These are phyloP conservation scores for Xylaria polymorpha DNA, from an alignment of 2,329 filamentous ascomycete species.

Conservation along the genomic window DNA sequence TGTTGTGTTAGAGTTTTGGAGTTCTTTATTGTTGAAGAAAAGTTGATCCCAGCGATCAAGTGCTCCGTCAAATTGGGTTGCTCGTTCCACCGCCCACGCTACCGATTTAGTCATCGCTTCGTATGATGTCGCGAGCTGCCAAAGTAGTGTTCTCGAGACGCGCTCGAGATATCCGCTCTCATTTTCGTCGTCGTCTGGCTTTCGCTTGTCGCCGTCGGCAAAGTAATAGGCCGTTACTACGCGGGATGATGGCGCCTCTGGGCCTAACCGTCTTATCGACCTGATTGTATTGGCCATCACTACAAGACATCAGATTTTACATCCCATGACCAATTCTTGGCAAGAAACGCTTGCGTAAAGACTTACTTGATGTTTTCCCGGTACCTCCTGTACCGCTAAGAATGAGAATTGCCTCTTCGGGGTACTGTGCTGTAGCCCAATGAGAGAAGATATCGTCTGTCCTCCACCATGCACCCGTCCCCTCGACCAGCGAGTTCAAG, in stretches of 20 bases:
- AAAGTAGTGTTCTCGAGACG: constrained; percentile 48
- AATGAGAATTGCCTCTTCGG: constrained; percentile 44
- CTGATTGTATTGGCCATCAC: constrained; percentile 50
- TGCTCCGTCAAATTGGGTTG: constrained; percentile 44
- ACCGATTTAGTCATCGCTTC: constrained; percentile 51
- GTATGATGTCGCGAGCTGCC: constrained; percentile 50
- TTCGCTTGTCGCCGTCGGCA: constrained; percentile 48
- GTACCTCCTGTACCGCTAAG: constrained; percentile 48
- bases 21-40: constrained; percentile 50
- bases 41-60: constrained; percentile 50
- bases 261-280: constrained; percentile 43
- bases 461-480: constrained; percentile 48
- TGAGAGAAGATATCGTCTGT: constrained; percentile 40
- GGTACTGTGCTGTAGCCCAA: constrained; percentile 43
- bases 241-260: constrained; percentile 43
- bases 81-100: constrained; percentile 45
- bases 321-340: background rate
- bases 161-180: constrained; percentile 40
- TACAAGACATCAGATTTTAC: constrained; percentile 6
- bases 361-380: constrained; percentile 50
- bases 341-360: too few relatives aligned
- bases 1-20: constrained; percentile 46
- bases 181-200: constrained; percentile 48
- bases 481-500: constrained; percentile 47
- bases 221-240: constrained; percentile 48